Conservation (phyloP, 352 stramenopile species). For the Nothophytophthora sp. region DNA sequence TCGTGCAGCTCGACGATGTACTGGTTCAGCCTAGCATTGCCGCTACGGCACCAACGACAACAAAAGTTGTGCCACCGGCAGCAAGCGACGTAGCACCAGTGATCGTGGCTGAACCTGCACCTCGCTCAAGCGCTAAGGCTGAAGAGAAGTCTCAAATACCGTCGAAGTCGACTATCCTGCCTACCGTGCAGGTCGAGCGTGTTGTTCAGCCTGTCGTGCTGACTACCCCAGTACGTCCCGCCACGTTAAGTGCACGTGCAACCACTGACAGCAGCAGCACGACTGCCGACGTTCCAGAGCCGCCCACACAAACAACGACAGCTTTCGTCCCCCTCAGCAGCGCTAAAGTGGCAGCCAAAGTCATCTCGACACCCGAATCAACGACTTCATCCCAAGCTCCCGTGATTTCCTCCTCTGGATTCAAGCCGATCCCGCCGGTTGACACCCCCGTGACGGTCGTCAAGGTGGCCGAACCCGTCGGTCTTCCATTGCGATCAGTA, state of each 20-base stretch:
- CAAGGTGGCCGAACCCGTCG: conserved; percentile 2
- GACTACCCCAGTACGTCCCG: conserved; percentile 1
- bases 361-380: too few species aligned
- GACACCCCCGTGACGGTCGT: neutral
- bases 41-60: neutral
- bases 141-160: neutral
- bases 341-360: neutral
- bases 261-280: neutral
- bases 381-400: too few species aligned
- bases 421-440: neutral
- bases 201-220: conserved; percentile 12
- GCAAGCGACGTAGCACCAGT: too few species aligned
- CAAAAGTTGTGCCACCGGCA: neutral
- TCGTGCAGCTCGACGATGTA: too few species aligned
- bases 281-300: neutral
- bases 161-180: conserved; percentile 20
- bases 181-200: conserved; percentile 19
- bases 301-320: neutral
- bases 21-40: too few species aligned
- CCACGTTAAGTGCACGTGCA: neutral
- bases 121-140: too few species aligned
- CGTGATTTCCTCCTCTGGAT: too few species aligned
- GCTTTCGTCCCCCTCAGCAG: neutral
- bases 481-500: neutral
- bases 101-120: too few species aligned